Base-by-base conservation (phyloP, 2,329 filamentous ascomycete species). In the Dichotomopilus funicola region DNA sequence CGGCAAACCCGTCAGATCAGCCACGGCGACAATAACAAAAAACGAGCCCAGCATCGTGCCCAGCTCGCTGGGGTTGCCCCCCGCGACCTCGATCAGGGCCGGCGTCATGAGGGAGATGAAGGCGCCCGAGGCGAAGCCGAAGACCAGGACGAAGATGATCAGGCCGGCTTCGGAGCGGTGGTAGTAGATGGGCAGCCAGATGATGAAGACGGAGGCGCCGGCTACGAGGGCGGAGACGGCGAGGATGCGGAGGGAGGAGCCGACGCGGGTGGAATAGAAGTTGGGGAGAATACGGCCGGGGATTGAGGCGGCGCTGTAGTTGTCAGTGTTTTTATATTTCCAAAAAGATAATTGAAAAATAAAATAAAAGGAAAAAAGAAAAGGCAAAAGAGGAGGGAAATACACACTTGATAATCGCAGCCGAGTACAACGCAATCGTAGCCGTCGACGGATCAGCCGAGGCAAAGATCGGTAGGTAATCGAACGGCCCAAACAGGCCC, bases 401-500 rank as follows among this genome's bases (percentile, higher is more conserved):
- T 12, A 38, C 49, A 37, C 33, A 51, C 49, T 53, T 53, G 43
- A 53, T 6, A n/a, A 47, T 53, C 8, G 51, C 11, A 36, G 47
- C 51, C 37, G 51, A 46, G 43, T 53, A 47, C 6, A 53, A 37
- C 6, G 42, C 43, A 8, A 53, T 46, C 2, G 3, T 5, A 8
- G 27, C 36, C 4, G 51, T 53, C 36, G 27, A 10, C 42, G 42
- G 4, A 27, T 45, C 12, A 9, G 27, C 7, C 27, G 42, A 46
- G 6, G 51, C 27, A 10, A 53, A 53, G 1, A 53, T 12, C 12
- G 51, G 51, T 33, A 53, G 36, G 51, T 53, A 53, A 44, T 53
- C 51, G n/a, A 53, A 47, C 6, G 51, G 51, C 5, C 51, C 51
- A 44, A 53, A 53, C 35, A 53, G 42, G 3, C 51, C 51, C 51